Evolutionary conservation across 805 yeast genomes (phyloP), one percentile per base, ranked within the genome.

Genomic region (Metschnikowia drakensbergensis): DNA sequence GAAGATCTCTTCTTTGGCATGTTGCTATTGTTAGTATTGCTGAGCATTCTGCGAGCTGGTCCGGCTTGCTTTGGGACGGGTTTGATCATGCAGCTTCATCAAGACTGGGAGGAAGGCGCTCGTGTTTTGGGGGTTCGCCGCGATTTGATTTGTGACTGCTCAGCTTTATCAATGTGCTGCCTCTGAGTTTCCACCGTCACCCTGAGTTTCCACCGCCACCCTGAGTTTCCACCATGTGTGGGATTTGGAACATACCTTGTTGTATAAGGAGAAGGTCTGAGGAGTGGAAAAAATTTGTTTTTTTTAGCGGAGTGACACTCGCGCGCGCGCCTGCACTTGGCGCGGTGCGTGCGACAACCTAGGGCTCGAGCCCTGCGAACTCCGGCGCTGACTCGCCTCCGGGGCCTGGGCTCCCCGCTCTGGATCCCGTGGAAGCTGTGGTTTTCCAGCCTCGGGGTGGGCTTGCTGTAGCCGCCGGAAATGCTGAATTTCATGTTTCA

Each of bases 1-100:
- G 97, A 90, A 79, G 98, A 90, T 91, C 99, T 92, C 98, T 94
- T 94, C 89, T 94, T 94, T 80, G 99, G 98, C 99, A 94, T 94
- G 62, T 77, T 84, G 77, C 52, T 49, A 44, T 6, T 23, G 58
- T 56, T 56, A 54, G 58, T 56, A 50, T 10, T 5, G 43, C 35
- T 32, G 30, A 6, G 6, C 6, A 28, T 28, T 28, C 30, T 7
- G 10, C 27, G 38, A 9, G 6, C n/a, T n/a, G n/a, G 9, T 8
- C 5, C 13, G 28, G 4, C 11, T 28, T 6, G 38, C 29, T 23
- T 6, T 9, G 10, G 6, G 6, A 13, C 39, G n/a, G 28, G 17
- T 17, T 17, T 17, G 17, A 17, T 17, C 17, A 17, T 17, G 17
- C 17, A 17, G 17, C 17, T 17, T 17, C 17, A 17, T 17, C 17